A percentile compares a stretch with the other conserved stretches of the same genome.
These are phyloP conservation scores for Phytophthora litchii DNA, from an alignment of 352 stramenopile species.

Conservation along the genomic window DNA sequence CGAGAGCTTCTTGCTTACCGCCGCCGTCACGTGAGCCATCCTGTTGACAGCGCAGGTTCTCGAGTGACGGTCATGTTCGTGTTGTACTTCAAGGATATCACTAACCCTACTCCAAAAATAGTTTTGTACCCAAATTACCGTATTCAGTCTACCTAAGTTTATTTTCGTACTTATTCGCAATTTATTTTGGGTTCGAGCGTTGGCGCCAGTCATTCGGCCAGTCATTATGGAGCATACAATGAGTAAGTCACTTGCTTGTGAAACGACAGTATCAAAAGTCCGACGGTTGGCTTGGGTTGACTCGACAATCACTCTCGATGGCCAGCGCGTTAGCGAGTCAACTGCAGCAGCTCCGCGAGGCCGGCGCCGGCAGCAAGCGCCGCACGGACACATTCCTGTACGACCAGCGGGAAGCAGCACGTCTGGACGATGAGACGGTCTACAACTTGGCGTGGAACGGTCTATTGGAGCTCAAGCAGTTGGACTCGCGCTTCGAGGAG, in stretches of 20 bases:
- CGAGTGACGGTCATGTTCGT: no score
- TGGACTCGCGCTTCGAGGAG: slow-evolving; percentile 75
- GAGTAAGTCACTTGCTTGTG: slow-evolving; percentile 18
- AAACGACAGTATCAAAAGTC: slow-evolving; percentile 35
- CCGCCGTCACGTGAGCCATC: slow-evolving; percentile 4
- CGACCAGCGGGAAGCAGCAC: slow-evolving; percentile 78
- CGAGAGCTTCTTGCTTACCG: slow-evolving; percentile 3
- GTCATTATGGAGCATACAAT: slow-evolving; percentile 40
- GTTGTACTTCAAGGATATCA: slow-evolving; percentile 14
- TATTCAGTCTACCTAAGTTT: not conserved
- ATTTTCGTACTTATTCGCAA: not conserved
- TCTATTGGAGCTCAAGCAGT: slow-evolving; percentile 76
- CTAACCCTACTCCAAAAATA: slow-evolving; percentile 5
- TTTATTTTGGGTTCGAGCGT: slow-evolving; percentile 17
- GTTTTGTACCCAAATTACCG: not conserved
- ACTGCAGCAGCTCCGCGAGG: slow-evolving; percentile 82
- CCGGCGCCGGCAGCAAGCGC: slow-evolving; percentile 78
- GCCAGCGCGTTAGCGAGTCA: slow-evolving; percentile 74
- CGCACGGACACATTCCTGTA: slow-evolving; percentile 88
- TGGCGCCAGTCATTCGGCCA: slow-evolving; percentile 29
- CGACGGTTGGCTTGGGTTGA: slow-evolving; percentile 28
- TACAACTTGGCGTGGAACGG: slow-evolving; percentile 89
- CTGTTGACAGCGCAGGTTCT: not conserved
- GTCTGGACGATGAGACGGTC: slow-evolving; percentile 83
- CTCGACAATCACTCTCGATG: slow-evolving; percentile 35